Evolutionary conservation across 139 green algal species (phyloP).

Genomic region (Asterochloris sp.): DNA sequence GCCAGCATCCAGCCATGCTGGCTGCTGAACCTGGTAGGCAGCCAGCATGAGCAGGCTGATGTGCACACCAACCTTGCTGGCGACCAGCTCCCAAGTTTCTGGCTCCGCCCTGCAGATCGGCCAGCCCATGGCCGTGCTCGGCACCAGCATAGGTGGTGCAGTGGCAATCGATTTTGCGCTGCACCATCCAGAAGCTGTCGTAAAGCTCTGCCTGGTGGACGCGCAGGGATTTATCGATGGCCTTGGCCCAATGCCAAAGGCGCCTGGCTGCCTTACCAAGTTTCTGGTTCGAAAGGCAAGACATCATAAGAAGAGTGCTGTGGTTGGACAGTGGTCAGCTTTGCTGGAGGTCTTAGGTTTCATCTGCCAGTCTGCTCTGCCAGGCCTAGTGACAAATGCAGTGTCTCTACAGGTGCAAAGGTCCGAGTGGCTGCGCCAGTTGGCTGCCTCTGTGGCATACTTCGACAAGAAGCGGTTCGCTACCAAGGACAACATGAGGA

Average conservation of each 20-base stretch:
- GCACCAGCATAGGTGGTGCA: conserved; percentile 82
- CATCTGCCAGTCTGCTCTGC: too few relatives aligned
- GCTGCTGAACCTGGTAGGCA: too few relatives aligned
- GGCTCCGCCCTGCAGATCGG: conserved; percentile 19
- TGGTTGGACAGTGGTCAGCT: background rate
- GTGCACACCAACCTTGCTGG: background rate
- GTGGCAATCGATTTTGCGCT: conserved; percentile 90
- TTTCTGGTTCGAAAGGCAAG: conserved; percentile 44
- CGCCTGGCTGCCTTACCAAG: conserved; percentile 55
- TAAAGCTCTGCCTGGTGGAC: conserved; percentile 74
- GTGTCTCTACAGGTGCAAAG: conserved; percentile 44
- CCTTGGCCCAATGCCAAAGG: conserved; percentile 64
- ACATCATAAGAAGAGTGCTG: background rate
- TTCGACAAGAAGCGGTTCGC: conserved; percentile 66
- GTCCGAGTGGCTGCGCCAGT: conserved; percentile 57
- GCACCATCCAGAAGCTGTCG: conserved; percentile 69
- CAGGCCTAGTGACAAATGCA: too few relatives aligned
- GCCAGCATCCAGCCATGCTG: too few relatives aligned
- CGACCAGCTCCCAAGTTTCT: too few relatives aligned
- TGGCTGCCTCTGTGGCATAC: conserved; percentile 83
- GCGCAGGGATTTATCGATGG: conserved; percentile 86
- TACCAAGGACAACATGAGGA: conserved; percentile 76
- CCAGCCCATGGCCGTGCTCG: conserved; percentile 72
- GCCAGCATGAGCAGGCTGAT: too few relatives aligned
- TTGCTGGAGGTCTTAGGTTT: background rate